A percentile compares a stretch with the other conserved stretches of the same genome.
These are phyloP conservation scores for Fusarium albosuccineum DNA, from an alignment of 2,329 filamentous ascomycete genomes.

Conservation along the genomic window DNA sequence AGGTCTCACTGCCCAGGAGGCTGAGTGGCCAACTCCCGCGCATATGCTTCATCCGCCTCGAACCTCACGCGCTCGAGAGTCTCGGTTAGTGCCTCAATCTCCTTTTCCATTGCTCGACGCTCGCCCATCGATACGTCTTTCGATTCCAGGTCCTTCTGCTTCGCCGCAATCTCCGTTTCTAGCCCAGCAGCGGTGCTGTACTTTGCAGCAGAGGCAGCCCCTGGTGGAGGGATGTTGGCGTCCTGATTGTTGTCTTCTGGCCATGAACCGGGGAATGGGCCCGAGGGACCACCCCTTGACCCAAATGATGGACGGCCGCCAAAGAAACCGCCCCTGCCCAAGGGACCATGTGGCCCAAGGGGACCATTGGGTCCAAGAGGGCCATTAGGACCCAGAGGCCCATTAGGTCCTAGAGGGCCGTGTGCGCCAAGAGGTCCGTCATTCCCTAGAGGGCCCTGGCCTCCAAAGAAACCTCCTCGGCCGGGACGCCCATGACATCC, in stretches of 20 bases:
- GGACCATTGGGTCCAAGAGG: constrained; percentile 23
- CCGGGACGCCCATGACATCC: constrained; percentile 19
- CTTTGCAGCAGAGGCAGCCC: constrained; percentile 50
- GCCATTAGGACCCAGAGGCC: constrained; percentile 18
- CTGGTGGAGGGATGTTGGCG: constrained; percentile 33
- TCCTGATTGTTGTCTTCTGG: constrained; percentile 47
- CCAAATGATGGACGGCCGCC: constrained; percentile 14
- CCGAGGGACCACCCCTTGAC: constrained; percentile 6
- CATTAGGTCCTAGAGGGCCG: constrained; percentile 27
- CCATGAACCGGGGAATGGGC: constrained; percentile 51
- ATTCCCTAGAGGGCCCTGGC: constrained; percentile 16
- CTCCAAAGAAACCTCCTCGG: constrained; percentile 32
- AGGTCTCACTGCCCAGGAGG: constrained; percentile 1
- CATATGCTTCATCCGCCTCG: constrained; percentile 63
- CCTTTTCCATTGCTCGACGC: constrained; percentile 47
- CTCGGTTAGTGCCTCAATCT: constrained; percentile 55
- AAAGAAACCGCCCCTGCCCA: constrained; percentile 19
- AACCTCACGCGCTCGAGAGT: constrained; percentile 56
- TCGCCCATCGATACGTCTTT: constrained; percentile 42
- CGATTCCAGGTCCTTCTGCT: constrained; percentile 46
- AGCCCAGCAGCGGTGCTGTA: constrained; percentile 53
- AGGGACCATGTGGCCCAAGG: constrained; percentile 22
- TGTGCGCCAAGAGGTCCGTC: constrained; percentile 23
- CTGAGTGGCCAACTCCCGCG: constrained; percentile 54
- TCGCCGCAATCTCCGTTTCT: constrained; percentile 50